Percentiles rank a stretch among this genome's conserved stretches.
Evolutionary conservation across 352 stramenopile genomes (phyloP).

Genomic region (Phytophthora ramorum): DNA sequence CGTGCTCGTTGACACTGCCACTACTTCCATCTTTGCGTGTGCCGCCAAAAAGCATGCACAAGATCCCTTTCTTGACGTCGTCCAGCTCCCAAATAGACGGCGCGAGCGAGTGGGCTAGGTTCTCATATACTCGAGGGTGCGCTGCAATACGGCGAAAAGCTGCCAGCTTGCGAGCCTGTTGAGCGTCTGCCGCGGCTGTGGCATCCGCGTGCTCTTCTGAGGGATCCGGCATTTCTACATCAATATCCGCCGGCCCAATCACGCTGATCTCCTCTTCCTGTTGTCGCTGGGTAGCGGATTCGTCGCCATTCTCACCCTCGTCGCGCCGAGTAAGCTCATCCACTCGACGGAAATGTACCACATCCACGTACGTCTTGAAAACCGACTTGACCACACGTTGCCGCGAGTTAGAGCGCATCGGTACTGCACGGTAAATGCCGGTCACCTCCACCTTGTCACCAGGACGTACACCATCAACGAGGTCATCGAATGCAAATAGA

Average conservation of each 20-base stretch:
- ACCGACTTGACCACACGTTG: conserved; percentile 96
- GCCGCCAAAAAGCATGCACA: conserved; percentile 99
- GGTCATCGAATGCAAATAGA: conserved; percentile 98
- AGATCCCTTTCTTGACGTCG: conserved; percentile 98
- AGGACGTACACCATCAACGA: conserved; percentile 97
- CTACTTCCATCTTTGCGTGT: conserved; percentile 83
- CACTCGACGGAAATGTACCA: conserved; percentile 97
- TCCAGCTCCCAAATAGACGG: conserved; percentile 96
- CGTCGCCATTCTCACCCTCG: conserved; percentile 40
- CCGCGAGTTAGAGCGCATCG: conserved; percentile 93
- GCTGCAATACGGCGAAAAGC: conserved; percentile 78
- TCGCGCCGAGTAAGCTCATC: conserved; percentile 74
- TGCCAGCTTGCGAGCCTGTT: conserved; percentile 61
- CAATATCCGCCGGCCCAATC: conserved; percentile 41
- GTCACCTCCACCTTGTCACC: conserved; percentile 97
- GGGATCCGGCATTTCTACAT: conserved; percentile 45
- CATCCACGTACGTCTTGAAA: conserved; percentile 99
- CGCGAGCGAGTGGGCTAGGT: conserved; percentile 80
- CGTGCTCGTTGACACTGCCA: conserved; percentile 54
- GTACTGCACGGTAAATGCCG: conserved; percentile 97
- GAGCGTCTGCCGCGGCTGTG: conserved; percentile 54
- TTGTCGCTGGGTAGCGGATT: conserved; percentile 10
- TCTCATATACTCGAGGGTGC: conserved; percentile 86
- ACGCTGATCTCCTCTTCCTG: conserved; percentile 19
- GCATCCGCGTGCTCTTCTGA: conserved; percentile 47